These are phyloP conservation scores for Tremella fuciformis DNA, from an alignment of 768 basidiomycete species.

Conservation along the genomic window DNA sequence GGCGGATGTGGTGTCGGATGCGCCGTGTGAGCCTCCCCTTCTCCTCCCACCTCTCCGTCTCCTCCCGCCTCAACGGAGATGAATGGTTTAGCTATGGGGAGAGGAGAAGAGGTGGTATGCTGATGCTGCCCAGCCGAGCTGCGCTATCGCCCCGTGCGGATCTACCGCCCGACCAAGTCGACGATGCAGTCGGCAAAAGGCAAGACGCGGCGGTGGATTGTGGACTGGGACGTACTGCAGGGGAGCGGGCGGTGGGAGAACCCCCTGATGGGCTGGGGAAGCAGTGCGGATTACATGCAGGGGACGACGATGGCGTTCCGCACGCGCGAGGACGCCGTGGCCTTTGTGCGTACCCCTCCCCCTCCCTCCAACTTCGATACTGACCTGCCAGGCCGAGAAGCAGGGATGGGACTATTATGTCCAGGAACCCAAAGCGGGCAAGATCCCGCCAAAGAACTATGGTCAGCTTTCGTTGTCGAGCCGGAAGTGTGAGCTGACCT, in stretches of 20 bases:
- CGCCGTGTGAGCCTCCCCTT: constrained; percentile 62
- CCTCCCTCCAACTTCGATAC: not conserved
- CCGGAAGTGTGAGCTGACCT: constrained; percentile 64
- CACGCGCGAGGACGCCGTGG: constrained; percentile 83
- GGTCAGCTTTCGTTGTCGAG: too few relatives aligned
- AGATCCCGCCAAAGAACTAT: constrained; percentile 53
- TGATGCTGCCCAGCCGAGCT: constrained; percentile 63
- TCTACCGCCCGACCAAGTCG: constrained; percentile 87
- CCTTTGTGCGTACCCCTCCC: constrained; percentile 58
- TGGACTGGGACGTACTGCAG: constrained; percentile 89
- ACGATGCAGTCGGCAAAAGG: constrained; percentile 91
- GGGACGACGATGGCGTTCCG: constrained; percentile 78
- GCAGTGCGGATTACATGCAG: constrained; percentile 97
- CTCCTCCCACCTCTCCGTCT: not conserved
- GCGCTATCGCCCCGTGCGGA: constrained; percentile 79
- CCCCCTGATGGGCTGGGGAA: constrained; percentile 93
- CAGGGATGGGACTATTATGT: constrained; percentile 97
- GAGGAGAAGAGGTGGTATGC: not conserved
- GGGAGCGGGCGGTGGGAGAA: constrained; percentile 96
- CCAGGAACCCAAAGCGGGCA: constrained; percentile 57
- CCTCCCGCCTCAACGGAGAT: not conserved
- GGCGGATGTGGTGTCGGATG: constrained; percentile 80
- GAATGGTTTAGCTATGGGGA: not conserved
- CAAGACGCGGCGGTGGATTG: constrained; percentile 82
- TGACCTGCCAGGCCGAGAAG: constrained; percentile 67